Conservation (phyloP, 257 asterid genomes). For the Fraxinus quadrangulata region DNA sequence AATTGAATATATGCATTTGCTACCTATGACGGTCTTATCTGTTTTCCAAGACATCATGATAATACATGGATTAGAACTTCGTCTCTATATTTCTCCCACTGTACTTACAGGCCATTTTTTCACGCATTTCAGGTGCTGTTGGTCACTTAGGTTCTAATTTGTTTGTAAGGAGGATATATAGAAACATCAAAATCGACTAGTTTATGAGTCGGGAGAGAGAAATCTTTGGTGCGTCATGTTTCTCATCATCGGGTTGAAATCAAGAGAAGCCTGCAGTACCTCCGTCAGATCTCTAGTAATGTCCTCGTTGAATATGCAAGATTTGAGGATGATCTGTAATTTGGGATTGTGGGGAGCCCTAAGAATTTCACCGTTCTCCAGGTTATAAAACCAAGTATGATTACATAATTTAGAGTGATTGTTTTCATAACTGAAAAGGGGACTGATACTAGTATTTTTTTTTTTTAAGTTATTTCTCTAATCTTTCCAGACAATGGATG, state of each 20-base stretch:
- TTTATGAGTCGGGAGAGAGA: neutral
- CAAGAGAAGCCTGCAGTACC: neutral
- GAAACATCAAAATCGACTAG: conserved; percentile 91
- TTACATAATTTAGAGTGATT: conserved; percentile 35
- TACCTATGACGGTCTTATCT: neutral
- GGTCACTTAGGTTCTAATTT: conserved; percentile 89
- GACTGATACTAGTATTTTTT: conserved; percentile 17
- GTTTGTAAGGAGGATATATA: conserved; percentile 93
- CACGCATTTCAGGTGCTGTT: conserved; percentile 77
- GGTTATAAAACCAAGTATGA: conserved; percentile 35
- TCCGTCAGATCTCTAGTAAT: neutral
- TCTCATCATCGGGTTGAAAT: neutral
- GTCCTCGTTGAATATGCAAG: conserved; percentile 14
- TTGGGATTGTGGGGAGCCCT: conserved; percentile 29
- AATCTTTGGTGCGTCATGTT: neutral
- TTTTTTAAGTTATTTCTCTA: conserved; percentile 28
- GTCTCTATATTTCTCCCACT: neutral
- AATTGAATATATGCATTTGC: neutral
- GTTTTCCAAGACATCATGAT: neutral
- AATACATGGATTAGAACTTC: neutral
- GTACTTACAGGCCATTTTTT: neutral
- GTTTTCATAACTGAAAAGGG: conserved; percentile 24
- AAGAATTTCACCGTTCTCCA: conserved; percentile 31
- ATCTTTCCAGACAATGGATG: neutral
- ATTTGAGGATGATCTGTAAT: conserved; percentile 34